A percentile compares a stretch with the other conserved stretches of the same genome.
These are phyloP conservation scores for Teunomyces aglyptinius DNA, from an alignment of 805 yeast species.

Conservation along the genomic window DNA sequence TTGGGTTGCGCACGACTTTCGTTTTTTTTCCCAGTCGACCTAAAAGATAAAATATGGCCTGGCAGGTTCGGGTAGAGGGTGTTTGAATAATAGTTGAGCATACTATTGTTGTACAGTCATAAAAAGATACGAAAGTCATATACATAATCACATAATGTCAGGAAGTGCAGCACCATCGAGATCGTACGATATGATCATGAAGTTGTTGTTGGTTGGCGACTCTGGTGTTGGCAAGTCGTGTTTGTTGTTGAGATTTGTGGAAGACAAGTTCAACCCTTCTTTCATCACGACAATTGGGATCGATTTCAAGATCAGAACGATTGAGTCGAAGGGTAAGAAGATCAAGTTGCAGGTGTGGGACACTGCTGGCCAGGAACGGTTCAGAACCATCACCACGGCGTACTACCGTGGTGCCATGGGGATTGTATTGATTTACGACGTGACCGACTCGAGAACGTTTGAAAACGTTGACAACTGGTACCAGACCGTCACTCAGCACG, in stretches of 20 bases:
- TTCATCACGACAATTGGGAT: slow-evolving; percentile 98
- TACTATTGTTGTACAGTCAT: neutral
- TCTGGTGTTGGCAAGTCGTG: slow-evolving; percentile 90
- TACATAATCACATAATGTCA: neutral
- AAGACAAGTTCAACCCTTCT: slow-evolving; percentile 93
- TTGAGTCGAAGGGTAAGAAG: slow-evolving; percentile 87
- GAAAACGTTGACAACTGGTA: slow-evolving; percentile 93
- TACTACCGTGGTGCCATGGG: slow-evolving; percentile 91
- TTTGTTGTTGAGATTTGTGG: slow-evolving; percentile 86
- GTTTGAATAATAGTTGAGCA: neutral
- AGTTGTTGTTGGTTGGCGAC: slow-evolving; percentile 90
- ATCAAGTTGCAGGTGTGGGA: slow-evolving; percentile 97
- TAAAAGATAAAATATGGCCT: neutral
- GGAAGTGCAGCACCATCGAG: slow-evolving; percentile 52
- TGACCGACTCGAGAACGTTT: slow-evolving; percentile 86
- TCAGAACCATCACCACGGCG: slow-evolving; percentile 91
- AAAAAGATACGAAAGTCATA: neutral
- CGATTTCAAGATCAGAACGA: slow-evolving; percentile 95
- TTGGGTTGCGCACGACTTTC: neutral
- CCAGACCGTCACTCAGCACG: slow-evolving; percentile 93
- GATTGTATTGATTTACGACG: slow-evolving; percentile 79
- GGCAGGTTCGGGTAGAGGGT: slow-evolving; percentile 1
- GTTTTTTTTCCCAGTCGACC: neutral
- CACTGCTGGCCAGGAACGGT: slow-evolving; percentile 96
- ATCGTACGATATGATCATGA: slow-evolving; percentile 87